Conservation (phyloP, 192 early-diverging fungal genomes). For the Umbelopsis vinacea region DNA sequence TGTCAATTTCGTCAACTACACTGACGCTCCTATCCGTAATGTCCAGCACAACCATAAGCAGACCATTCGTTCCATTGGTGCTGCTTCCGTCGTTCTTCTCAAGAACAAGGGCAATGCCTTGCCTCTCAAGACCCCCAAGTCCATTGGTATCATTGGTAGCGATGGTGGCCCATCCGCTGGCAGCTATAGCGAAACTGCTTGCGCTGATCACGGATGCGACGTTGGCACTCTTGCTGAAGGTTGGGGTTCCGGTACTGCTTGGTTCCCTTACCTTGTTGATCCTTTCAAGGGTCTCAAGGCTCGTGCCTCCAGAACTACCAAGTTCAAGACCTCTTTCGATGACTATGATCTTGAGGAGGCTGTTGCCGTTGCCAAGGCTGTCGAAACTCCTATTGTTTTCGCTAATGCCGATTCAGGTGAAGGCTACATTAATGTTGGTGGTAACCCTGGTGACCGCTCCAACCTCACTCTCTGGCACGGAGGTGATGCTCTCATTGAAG, state of each 20-base stretch:
- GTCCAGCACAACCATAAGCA: constrained; percentile 14
- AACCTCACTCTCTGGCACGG: constrained; percentile 32
- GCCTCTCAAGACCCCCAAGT: constrained; percentile 9
- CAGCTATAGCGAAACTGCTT: constrained; percentile 10
- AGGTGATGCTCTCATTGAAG: constrained; percentile 34
- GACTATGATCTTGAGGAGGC: constrained; percentile 21
- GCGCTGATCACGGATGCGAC: constrained; percentile 21
- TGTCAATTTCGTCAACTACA: constrained; percentile 17
- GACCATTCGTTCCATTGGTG: constrained; percentile 6
- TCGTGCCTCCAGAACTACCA: background rate
- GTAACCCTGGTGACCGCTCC: constrained; percentile 25
- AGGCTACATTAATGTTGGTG: constrained; percentile 25
- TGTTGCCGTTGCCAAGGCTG: constrained; percentile 9
- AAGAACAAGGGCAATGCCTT: background rate
- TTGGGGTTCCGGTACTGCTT: constrained; percentile 28
- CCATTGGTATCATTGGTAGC: constrained; percentile 20
- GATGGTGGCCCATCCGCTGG: constrained; percentile 13
- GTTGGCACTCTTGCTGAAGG: constrained; percentile 31
- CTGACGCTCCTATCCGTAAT: constrained; percentile 13
- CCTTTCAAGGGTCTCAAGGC: constrained; percentile 9
- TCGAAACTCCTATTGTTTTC: constrained; percentile 35
- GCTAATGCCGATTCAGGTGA: constrained; percentile 39
- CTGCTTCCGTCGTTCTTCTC: constrained; percentile 5
- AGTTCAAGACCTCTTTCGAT: constrained; percentile 2
- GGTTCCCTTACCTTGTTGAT: constrained; percentile 28